These are phyloP conservation scores for Yarrowia sp. DNA, from an alignment of 805 yeast genomes.

Conservation along the genomic window DNA sequence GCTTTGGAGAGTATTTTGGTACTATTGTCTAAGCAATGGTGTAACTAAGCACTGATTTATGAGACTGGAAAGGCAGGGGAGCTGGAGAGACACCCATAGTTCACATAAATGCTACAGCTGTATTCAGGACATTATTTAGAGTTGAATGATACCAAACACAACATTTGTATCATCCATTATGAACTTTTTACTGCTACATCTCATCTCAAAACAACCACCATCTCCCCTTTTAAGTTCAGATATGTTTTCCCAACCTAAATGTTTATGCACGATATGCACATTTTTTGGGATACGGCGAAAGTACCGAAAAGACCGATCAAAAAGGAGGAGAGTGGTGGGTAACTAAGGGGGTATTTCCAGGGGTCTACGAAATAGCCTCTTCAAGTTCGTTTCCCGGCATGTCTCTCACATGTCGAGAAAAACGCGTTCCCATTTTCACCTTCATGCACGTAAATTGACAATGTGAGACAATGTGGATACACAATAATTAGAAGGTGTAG, in stretches of 20 bases:
- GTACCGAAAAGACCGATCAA: neutral
- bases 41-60: too few species aligned
- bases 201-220: neutral
- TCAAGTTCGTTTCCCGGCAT: neutral
- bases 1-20: neutral
- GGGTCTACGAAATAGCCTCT: neutral
- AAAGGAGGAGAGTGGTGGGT: too few species aligned
- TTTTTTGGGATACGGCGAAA: slow-evolving; percentile 1
- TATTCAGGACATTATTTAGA: neutral
- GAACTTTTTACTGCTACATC: too few species aligned
- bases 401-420: neutral
- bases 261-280: slow-evolving; percentile 14
- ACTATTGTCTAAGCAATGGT: too few species aligned
- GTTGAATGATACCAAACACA: neutral
- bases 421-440: neutral
- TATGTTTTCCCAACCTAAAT: slow-evolving; percentile 20
- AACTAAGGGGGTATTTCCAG: too few species aligned
- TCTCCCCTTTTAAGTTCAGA: neutral
- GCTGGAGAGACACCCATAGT: too few species aligned
- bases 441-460: slow-evolving; percentile 12
- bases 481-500: too few species aligned
- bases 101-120: neutral
- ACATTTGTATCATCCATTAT: too few species aligned
- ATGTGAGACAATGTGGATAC: neutral
- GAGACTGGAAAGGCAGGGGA: too few species aligned